A percentile compares a stretch with the other conserved stretches of the same genome.
Conservation (phyloP, 225 moss, liverwort and hornwort genomes). For the Pleurozium schreberi region DNA sequence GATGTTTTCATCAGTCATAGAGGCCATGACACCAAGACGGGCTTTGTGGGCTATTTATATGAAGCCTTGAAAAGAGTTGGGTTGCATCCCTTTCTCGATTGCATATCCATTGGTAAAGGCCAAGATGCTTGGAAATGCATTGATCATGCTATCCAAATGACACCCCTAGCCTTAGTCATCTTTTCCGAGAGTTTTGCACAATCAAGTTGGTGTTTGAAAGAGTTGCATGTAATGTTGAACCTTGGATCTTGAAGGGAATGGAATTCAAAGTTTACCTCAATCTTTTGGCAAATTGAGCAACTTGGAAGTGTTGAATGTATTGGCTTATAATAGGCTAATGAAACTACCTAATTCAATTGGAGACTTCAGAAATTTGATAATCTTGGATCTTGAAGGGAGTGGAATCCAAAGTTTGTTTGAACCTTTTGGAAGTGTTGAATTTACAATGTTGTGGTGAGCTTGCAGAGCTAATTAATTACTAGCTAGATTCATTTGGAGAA, state of each 20-base stretch:
- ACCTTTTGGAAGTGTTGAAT: no score
- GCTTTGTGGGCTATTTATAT: not conserved
- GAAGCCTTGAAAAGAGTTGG: not conserved
- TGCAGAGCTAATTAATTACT: no score
- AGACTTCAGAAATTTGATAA: accelerated
- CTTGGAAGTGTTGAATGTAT: no score
- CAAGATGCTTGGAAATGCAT: not conserved
- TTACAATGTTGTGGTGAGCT: no score
- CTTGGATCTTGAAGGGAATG: not conserved
- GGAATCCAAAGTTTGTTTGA: not conserved
- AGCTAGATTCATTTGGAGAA: no score
- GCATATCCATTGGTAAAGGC: not conserved
- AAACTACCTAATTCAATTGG: accelerated
- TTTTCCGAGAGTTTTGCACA: not conserved
- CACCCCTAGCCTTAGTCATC: not conserved
- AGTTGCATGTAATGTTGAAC: not conserved
- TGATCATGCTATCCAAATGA: not conserved
- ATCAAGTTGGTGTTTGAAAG: not conserved
- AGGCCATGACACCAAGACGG: not conserved
- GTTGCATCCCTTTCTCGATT: not conserved
- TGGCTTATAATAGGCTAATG: accelerated
- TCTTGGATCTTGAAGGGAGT: not conserved
- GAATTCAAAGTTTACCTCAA: not conserved
- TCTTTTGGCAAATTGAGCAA: not conserved
- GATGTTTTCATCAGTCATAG: not conserved